Conservation (phyloP, 2,329 filamentous ascomycete species). For the Cordyceps pruinosa region DNA sequence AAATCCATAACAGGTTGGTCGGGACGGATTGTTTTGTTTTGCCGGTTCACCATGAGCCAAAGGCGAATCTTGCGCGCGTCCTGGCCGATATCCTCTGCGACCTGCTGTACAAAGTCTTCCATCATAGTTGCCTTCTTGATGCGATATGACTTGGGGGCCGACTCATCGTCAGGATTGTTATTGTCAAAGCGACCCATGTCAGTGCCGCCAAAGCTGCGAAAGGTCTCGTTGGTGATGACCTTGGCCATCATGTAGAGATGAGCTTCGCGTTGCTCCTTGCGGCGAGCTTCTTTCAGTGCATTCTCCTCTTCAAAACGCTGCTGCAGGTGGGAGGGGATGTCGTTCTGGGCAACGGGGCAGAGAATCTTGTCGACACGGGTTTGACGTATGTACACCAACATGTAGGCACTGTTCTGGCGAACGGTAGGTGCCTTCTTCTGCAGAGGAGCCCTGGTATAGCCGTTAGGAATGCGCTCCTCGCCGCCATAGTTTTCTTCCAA, state of each 20-base stretch:
- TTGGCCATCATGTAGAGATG: constrained; percentile 85
- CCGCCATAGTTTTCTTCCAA: constrained; percentile 96
- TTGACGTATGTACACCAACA: constrained; percentile 95
- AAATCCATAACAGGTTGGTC: constrained; percentile 78
- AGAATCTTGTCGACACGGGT: constrained; percentile 77
- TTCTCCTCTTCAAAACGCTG: constrained; percentile 75
- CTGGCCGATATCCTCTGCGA: constrained; percentile 63
- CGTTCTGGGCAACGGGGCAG: constrained; percentile 64
- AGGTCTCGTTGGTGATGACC: constrained; percentile 75
- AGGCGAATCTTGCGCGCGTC: constrained; percentile 68
- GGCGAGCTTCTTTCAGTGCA: constrained; percentile 64
- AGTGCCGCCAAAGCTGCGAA: constrained; percentile 72
- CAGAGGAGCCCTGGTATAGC: constrained; percentile 37
- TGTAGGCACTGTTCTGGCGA: constrained; percentile 82
- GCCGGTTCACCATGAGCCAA: constrained; percentile 97
- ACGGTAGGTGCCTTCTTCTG: constrained; percentile 53
- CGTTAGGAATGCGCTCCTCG: constrained; percentile 57
- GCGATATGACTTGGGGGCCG: constrained; percentile 65
- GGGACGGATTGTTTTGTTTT: constrained; percentile 92
- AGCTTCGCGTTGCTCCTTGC: constrained; percentile 87
- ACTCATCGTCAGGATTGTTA: constrained; percentile 56
- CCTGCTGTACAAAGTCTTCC: constrained; percentile 61
- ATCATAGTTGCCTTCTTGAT: constrained; percentile 70
- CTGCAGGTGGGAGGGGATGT: constrained; percentile 62
- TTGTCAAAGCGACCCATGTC: constrained; percentile 69